These are phyloP conservation scores for Phanerochaete sordida DNA, from an alignment of 768 basidiomycete species.

Conservation along the genomic window DNA sequence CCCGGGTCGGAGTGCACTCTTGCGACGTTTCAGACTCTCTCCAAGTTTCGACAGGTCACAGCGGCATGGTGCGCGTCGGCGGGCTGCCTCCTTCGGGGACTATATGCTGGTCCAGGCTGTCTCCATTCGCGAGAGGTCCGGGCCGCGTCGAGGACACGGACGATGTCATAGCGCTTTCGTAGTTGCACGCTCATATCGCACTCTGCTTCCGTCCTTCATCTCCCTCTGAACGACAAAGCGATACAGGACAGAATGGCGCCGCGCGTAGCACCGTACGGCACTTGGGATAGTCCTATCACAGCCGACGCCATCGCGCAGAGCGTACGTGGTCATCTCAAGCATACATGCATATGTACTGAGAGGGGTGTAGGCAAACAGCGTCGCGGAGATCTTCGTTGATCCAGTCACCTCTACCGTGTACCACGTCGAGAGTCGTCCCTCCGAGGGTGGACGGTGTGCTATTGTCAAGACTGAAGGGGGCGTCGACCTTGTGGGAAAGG, in stretches of 20 bases:
- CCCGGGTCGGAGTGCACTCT: not conserved
- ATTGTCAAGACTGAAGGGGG: slow-evolving; percentile 49
- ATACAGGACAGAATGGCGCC: not conserved
- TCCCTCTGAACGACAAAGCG: not conserved
- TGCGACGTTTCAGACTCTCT: not conserved
- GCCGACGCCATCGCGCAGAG: slow-evolving; percentile 46
- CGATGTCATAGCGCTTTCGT: too few relatives aligned
- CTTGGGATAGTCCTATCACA: slow-evolving; percentile 58
- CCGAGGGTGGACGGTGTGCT: slow-evolving; percentile 50
- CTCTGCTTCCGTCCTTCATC: not conserved
- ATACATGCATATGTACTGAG: too few relatives aligned
- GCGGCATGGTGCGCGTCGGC: too few relatives aligned
- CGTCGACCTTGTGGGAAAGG: slow-evolving; percentile 49
- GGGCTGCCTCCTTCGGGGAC: too few relatives aligned
- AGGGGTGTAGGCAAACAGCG: slow-evolving; percentile 6
- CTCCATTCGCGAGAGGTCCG: too few relatives aligned
- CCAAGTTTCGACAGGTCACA: too few relatives aligned
- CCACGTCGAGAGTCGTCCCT: slow-evolving; percentile 58
- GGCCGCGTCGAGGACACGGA: too few relatives aligned
- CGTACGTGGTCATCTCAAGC: slow-evolving; percentile 27
- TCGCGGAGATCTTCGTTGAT: slow-evolving; percentile 52
- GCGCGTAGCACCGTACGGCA: slow-evolving; percentile 50
- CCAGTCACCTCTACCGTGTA: slow-evolving; percentile 41
- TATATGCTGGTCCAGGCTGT: too few relatives aligned
- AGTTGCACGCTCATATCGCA: too few relatives aligned